Percentiles rank a stretch among this genome's conserved stretches.
Conservation (phyloP, 208 protist genomes). For the Acanthamoeba triangularis region DNA sequence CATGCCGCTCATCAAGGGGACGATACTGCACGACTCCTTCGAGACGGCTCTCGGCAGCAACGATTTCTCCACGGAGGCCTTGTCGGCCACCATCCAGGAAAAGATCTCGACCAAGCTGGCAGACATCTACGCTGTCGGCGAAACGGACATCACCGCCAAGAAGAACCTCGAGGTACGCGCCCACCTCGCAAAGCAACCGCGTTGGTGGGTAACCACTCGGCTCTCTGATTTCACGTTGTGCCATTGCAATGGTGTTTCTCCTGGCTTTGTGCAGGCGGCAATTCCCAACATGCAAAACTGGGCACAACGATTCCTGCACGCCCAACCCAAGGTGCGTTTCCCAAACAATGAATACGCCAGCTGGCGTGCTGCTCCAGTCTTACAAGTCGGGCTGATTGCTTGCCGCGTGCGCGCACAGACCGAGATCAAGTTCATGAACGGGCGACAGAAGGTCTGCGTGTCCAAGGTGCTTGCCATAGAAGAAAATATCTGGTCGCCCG, state of each 20-base stretch:
- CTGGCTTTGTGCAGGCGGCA: neutral
- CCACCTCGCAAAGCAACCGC: too few relatives aligned
- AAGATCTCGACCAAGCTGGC: slow-evolving; percentile 1
- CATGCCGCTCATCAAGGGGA: slow-evolving; percentile 68
- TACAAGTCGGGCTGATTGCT: neutral
- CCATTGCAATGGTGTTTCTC: neutral
- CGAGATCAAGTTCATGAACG: slow-evolving; percentile 27
- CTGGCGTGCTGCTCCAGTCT: neutral
- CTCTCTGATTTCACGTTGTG: too few relatives aligned
- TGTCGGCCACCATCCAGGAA: slow-evolving; percentile 28
- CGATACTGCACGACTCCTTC: slow-evolving; percentile 70
- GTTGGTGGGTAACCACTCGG: too few relatives aligned
- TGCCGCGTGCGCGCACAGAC: neutral
- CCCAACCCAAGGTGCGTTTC: neutral
- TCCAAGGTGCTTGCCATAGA: slow-evolving; percentile 85
- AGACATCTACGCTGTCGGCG: slow-evolving; percentile 55
- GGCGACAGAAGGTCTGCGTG: slow-evolving; percentile 73
- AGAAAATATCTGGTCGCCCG: slow-evolving; percentile 87
- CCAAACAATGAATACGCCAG: neutral
- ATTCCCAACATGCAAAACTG: slow-evolving; percentile 78
- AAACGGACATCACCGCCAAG: slow-evolving; percentile 12
- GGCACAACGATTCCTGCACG: slow-evolving; percentile 26
- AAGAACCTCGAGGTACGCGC: neutral
- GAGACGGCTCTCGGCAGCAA: slow-evolving; percentile 29
- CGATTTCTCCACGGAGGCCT: slow-evolving; percentile 54